Conservation (phyloP, 1,139 yeast species). For the Magnusiomyces magnusii region DNA sequence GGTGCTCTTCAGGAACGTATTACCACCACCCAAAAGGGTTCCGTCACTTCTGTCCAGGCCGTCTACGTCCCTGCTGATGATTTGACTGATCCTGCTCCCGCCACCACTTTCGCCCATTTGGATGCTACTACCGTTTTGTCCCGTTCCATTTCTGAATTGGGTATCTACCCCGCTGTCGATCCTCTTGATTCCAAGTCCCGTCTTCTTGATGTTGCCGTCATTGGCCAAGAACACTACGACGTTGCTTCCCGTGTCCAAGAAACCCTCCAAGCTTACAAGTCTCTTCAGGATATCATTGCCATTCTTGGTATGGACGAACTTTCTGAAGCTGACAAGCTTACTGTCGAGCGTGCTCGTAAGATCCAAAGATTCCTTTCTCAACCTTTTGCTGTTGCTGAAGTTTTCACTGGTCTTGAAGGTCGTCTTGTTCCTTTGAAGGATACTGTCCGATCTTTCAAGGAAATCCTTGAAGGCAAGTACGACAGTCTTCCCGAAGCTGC, state of each 20-base stretch:
- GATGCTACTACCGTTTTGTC: conserved; percentile 99
- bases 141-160: conserved; percentile 99
- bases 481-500: conserved; percentile 99
- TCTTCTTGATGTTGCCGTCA: conserved; percentile 94
- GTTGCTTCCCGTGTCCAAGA: conserved; percentile 95
- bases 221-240: conserved; percentile 97
- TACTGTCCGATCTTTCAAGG: conserved; percentile 91
- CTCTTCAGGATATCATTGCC: conserved; percentile 99
- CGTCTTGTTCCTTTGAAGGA: conserved; percentile 95
- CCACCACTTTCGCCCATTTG: conserved; percentile 99
- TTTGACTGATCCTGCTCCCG: conserved; percentile 99
- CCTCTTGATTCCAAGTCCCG: conserved; percentile 99
- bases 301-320: conserved; percentile 99
- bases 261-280: conserved; percentile 99
- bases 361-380: conserved; percentile 99
- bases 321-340: conserved; percentile 96
- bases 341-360: conserved; percentile 99
- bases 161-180: conserved; percentile 99
- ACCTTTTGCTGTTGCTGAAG: conserved; percentile 99
- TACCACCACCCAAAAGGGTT: conserved; percentile 99
- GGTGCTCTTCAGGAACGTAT: conserved; percentile 99
- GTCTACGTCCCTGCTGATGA: conserved; percentile 99
- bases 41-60: conserved; percentile 99
- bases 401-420: conserved; percentile 99
- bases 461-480: conserved; percentile 96